Conservation (phyloP, 2,329 filamentous ascomycete genomes). For the Microcera coccophila region DNA sequence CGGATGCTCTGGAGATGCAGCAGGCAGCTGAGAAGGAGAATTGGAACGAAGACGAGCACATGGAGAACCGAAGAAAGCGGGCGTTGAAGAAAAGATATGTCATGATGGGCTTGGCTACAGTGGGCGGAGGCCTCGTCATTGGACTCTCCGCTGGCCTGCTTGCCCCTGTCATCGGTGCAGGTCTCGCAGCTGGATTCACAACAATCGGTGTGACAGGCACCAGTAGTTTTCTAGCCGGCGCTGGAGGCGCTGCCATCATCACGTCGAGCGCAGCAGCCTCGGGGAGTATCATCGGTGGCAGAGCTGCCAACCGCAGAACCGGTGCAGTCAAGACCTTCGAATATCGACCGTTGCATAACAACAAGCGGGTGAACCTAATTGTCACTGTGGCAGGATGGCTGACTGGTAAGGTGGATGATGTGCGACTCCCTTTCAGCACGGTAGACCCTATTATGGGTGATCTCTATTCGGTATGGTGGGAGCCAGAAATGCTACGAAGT, state of each 20-base stretch:
- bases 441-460: conserved; percentile 98
- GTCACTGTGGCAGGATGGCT: conserved; percentile 97
- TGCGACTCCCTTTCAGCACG: conserved; percentile 91
- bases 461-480: conserved; percentile 94
- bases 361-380: conserved; percentile 93
- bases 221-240: conserved; percentile 81
- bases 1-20: conserved; percentile 96
- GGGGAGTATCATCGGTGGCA: conserved; percentile 79
- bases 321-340: conserved; percentile 95
- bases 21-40: conserved; percentile 91
- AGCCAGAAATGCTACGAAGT: conserved; percentile 94
- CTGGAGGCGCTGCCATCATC: conserved; percentile 89
- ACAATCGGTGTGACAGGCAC: conserved; percentile 92
- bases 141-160: conserved; percentile 88
- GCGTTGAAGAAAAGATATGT: conserved; percentile 80
- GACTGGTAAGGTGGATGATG: conserved; percentile 95
- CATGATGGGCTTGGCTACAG: conserved; percentile 95
- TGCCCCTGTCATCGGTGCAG: conserved; percentile 89
- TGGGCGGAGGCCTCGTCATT: conserved; percentile 91
- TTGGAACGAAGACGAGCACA: conserved; percentile 95
- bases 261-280: conserved; percentile 84
- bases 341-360: conserved; percentile 94
- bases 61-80: conserved; percentile 77
- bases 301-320: conserved; percentile 80
- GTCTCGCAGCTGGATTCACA: conserved; percentile 89